These are phyloP conservation scores for Pseudogymnoascus sp. DNA, from an alignment of 2,329 filamentous ascomycete species.

Conservation along the genomic window DNA sequence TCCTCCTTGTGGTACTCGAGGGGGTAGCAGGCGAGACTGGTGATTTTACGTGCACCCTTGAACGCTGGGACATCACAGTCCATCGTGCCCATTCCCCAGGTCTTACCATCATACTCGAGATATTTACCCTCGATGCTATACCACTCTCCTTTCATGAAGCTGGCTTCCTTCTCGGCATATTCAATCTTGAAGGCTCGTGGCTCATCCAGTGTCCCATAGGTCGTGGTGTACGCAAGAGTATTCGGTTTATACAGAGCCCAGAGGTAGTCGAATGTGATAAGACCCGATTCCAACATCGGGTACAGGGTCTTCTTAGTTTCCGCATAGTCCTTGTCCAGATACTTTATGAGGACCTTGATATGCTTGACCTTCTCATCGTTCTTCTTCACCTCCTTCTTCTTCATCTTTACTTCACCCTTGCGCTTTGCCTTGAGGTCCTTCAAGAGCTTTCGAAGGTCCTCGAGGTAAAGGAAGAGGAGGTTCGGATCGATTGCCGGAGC, in stretches of 20 bases:
- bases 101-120: slow-evolving; percentile 81
- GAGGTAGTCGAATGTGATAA: slow-evolving; percentile 80
- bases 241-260: slow-evolving; percentile 89
- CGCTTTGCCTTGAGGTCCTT: slow-evolving; percentile 51
- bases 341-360: slow-evolving; percentile 65
- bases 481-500: slow-evolving; percentile 66
- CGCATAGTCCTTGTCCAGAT: slow-evolving; percentile 74
- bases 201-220: slow-evolving; percentile 68
- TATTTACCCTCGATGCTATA: slow-evolving; percentile 72
- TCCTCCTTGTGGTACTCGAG: slow-evolving; percentile 72
- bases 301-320: slow-evolving; percentile 71
- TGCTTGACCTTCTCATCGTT: slow-evolving; percentile 52
- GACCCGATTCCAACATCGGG: slow-evolving; percentile 69
- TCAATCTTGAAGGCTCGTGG: slow-evolving; percentile 78
- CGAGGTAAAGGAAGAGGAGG: slow-evolving; percentile 64
- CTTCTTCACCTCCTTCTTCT: slow-evolving; percentile 52
- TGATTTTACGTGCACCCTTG: slow-evolving; percentile 75
- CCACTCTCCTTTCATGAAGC: slow-evolving; percentile 63
- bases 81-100: slow-evolving; percentile 67
- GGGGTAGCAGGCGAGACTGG: slow-evolving; percentile 67
- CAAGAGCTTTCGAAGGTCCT: slow-evolving; percentile 59
- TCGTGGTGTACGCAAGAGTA: slow-evolving; percentile 67
- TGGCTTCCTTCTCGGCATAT: slow-evolving; percentile 59
- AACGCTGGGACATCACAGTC: slow-evolving; percentile 64
- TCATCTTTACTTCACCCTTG: slow-evolving; percentile 41